Percentiles rank a stretch among this genome's conserved stretches.
Conservation (phyloP, 2,329 filamentous ascomycete species). For the Colletotrichum sp. region DNA sequence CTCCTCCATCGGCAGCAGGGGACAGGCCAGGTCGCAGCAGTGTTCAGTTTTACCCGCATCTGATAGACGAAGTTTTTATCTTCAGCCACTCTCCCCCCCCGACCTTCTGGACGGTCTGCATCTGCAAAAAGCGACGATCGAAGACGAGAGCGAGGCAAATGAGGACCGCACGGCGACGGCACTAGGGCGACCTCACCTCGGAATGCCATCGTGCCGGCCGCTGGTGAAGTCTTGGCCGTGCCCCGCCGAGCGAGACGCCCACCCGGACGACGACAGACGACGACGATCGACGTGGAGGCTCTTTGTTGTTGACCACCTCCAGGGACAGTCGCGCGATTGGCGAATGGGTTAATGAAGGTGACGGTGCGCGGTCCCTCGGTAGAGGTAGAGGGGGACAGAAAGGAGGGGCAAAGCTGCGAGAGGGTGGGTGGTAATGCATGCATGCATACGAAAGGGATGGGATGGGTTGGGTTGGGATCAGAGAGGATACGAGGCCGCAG, state of each 20-base stretch:
- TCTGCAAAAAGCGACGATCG: neutral
- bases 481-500: conserved; percentile 9
- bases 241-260: conserved; percentile 6
- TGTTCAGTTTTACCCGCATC: neutral
- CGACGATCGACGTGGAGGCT: conserved; percentile 6
- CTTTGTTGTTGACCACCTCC: neutral
- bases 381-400: neutral
- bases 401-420: neutral
- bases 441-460: conserved; percentile 10
- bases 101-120: too few relatives aligned
- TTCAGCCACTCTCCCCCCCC: neutral
- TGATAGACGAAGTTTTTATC: neutral
- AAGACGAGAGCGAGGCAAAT: neutral
- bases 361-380: neutral
- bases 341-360: neutral
- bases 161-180: neutral
- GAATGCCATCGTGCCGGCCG: neutral
- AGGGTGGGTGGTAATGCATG: conserved; percentile 13
- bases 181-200: neutral
- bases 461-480: neutral
- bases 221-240: neutral
- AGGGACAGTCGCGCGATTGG: neutral
- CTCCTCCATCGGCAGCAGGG: neutral
- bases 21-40: neutral
- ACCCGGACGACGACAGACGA: neutral